Evolutionary conservation across 495 filamentous ascomycete species (phyloP), one percentile per base, ranked within the genome.

Genomic region (Aspergillus indologenus): DNA sequence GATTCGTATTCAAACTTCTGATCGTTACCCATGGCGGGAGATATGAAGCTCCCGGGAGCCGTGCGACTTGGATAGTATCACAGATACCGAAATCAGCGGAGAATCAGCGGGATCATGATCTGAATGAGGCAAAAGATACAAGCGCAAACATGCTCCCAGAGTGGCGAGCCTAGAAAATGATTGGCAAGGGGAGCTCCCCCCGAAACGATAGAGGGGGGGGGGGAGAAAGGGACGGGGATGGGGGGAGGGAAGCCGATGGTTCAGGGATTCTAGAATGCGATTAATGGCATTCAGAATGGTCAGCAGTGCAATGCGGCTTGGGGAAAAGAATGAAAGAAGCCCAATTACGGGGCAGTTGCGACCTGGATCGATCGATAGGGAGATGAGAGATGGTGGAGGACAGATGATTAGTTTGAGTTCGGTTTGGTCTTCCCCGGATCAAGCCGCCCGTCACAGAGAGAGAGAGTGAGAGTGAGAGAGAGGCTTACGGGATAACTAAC

Each of bases 1-100:
- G 81, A 71, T 65, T 87, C 83, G 72, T 87, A 87, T 21, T 83
- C 69, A 59, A 76, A 75, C 72, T 85, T 86, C 64, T 83, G 84
- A 59, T 85, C 81, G 76, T 82, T 78, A 63, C 77, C 71, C 82
- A 85, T 85, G 64, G 67, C 64, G 74, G 58, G 59, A 61, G 55
- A 61, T 59, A 53, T 44, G 58, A 61, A 70, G 69, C 72, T 73
- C 69, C 56, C 60, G 62, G 59, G 69, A 74, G 74, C 69, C 58
- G 63, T 68, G 63, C 57, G 47, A 73, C 61, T 58, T 61, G 58
- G 70, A 67, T 43, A 63, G 56, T 61, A 64, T 61, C 63, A 66
- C 64, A 61, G 63, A 66, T 61, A 61, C 45, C 58, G 67, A 48
- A 65, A 62, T 66, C 68, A 63, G 64, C 65, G 66, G 65, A 67